These are phyloP conservation scores for Clonostachys chloroleuca DNA, from an alignment of 2,329 filamentous ascomycete species.

Conservation along the genomic window DNA sequence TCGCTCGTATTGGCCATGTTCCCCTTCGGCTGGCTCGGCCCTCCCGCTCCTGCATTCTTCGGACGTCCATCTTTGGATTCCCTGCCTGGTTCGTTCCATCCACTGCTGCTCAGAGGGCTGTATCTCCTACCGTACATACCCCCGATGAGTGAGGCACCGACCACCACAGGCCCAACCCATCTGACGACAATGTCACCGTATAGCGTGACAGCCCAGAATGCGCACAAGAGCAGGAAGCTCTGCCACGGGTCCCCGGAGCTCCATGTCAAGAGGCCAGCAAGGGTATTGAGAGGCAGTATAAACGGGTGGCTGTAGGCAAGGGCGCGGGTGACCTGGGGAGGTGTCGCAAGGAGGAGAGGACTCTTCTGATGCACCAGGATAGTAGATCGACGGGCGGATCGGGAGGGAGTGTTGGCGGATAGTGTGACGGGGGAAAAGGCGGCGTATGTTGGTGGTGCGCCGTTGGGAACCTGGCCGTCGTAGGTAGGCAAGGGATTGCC, in stretches of 20 bases:
- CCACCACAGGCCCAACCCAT: constrained; percentile 76
- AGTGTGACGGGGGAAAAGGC: constrained; percentile 84
- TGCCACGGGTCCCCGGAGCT: constrained; percentile 93
- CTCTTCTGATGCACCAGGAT: constrained; percentile 97
- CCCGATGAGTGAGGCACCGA: constrained; percentile 74
- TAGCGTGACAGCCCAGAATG: constrained; percentile 80
- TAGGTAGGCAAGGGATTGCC: constrained; percentile 24
- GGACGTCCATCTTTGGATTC: constrained; percentile 16
- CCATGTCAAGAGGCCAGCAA: constrained; percentile 87
- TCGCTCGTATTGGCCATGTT: constrained; percentile 8
- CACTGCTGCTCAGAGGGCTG: constrained; percentile 83
- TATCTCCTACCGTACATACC: constrained; percentile 92
- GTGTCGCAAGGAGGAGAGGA: constrained; percentile 85
- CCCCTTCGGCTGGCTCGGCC: neutral
- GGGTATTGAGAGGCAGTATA: constrained; percentile 79
- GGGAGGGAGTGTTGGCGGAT: constrained; percentile 58
- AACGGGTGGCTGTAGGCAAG: constrained; percentile 96
- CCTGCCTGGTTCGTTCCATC: constrained; percentile 53
- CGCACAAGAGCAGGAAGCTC: constrained; percentile 82
- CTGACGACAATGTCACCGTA: constrained; percentile 84
- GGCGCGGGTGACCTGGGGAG: constrained; percentile 89
- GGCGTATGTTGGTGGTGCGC: constrained; percentile 69
- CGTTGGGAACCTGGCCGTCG: constrained; percentile 20
- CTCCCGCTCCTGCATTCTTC: neutral
- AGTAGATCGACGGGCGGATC: constrained; percentile 70